Evolutionary conservation across 176 grass and related monocot genomes (phyloP).

Genomic region (Musa beccarii): DNA sequence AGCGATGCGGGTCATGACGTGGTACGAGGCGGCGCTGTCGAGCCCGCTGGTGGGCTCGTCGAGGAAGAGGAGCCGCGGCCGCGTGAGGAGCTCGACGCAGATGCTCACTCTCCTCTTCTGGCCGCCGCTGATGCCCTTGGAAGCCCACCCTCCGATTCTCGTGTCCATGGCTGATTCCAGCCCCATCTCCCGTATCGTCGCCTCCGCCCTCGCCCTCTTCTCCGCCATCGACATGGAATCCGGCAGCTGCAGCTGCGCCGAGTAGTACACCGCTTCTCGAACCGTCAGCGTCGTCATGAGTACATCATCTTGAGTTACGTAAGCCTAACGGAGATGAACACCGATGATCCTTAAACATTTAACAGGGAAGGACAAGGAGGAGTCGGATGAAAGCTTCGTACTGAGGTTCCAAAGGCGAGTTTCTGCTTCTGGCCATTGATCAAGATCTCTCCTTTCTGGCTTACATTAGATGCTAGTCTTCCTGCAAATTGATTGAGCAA

Average conservation of each 20-base stretch:
- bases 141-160: slow-evolving; percentile 31
- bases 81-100: slow-evolving; percentile 45
- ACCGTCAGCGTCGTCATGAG: slow-evolving; percentile 43
- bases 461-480: not conserved
- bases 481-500: not conserved
- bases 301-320: slow-evolving; percentile 45
- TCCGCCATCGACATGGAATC: slow-evolving; percentile 7
- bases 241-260: slow-evolving; percentile 43
- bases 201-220: slow-evolving; percentile 32
- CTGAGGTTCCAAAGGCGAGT: not conserved
- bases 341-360: not conserved
- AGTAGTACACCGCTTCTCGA: slow-evolving; percentile 46
- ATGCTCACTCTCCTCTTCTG: slow-evolving; percentile 43
- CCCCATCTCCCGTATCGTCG: slow-evolving; percentile 41
- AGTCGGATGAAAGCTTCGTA: not conserved
- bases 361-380: not conserved
- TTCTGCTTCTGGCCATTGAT: slow-evolving; percentile 6
- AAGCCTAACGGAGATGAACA: slow-evolving; percentile 20
- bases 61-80: slow-evolving; percentile 37
- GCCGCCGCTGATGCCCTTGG: slow-evolving; percentile 50
- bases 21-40: slow-evolving; percentile 40
- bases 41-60: slow-evolving; percentile 52
- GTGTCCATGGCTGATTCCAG: slow-evolving; percentile 21
- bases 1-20: slow-evolving; percentile 38
- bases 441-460: not conserved